Conservation (phyloP, 164 flowering plant genomes). For the Litsea cubeba region DNA sequence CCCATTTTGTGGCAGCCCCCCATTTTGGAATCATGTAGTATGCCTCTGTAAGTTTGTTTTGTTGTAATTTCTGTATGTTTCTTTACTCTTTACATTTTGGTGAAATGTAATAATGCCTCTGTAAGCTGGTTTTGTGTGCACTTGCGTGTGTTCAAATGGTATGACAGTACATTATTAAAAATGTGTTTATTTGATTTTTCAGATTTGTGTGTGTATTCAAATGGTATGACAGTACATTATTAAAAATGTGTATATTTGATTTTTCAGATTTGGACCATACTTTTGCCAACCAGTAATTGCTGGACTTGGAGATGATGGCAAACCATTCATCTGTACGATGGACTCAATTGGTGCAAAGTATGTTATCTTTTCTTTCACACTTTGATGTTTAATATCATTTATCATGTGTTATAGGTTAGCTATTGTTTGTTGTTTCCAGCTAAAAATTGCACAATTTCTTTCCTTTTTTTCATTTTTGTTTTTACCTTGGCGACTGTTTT, state of each 20-base stretch:
- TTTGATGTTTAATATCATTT: neutral
- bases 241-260: too few species aligned
- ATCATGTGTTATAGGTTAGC: neutral
- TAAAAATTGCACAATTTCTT: neutral
- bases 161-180: too few species aligned
- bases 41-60: too few species aligned
- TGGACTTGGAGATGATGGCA: conserved; percentile 84
- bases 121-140: too few species aligned
- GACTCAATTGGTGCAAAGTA: conserved; percentile 97
- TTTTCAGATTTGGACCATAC: conserved; percentile 87
- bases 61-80: too few species aligned
- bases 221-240: too few species aligned
- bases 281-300: conserved; percentile 95
- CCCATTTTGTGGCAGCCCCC: too few species aligned
- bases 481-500: neutral
- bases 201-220: conserved; percentile 40
- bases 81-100: too few species aligned
- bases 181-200: conserved; percentile 7
- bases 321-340: conserved; percentile 96
- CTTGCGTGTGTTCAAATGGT: too few species aligned
- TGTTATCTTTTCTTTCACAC: conserved; percentile 15
- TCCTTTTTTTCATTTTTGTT: too few species aligned
- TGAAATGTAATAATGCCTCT: too few species aligned
- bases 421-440: neutral
- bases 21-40: too few species aligned